A percentile compares a stretch with the other conserved stretches of the same genome.
Evolutionary conservation across 257 asterid species (phyloP).

Genomic region (Jasminum sambac): DNA sequence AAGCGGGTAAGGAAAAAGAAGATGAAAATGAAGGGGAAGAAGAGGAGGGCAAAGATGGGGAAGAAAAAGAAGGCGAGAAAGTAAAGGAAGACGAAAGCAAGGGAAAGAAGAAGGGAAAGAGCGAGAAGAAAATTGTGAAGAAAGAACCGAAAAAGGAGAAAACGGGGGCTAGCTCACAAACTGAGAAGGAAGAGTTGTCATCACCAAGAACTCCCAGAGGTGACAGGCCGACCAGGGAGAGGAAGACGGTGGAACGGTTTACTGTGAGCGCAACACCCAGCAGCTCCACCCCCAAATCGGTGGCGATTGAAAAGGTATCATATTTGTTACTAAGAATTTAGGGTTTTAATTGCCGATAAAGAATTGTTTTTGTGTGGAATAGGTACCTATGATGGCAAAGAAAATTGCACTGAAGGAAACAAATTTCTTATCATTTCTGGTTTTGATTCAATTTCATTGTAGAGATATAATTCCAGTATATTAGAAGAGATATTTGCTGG

Average conservation of each 20-base stretch:
- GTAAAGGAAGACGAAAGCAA: slow-evolving; percentile 25
- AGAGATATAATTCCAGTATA: neutral
- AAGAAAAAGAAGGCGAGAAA: slow-evolving; percentile 16
- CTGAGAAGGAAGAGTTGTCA: slow-evolving; percentile 29
- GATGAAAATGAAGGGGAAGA: slow-evolving; percentile 6
- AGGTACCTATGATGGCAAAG: neutral
- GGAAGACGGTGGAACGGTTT: slow-evolving; percentile 79
- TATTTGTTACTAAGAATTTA: slow-evolving; percentile 1
- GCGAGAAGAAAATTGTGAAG: slow-evolving; percentile 23
- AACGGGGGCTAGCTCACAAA: slow-evolving; percentile 9
- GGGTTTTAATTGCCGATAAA: neutral
- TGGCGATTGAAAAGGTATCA: slow-evolving; percentile 71
- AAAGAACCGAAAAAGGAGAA: slow-evolving; percentile 32
- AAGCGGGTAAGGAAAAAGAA: slow-evolving; percentile 13
- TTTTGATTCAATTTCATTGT: neutral
- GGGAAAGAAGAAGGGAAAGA: slow-evolving; percentile 23
- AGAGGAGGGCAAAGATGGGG: neutral
- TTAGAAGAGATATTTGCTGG: neutral
- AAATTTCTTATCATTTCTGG: neutral
- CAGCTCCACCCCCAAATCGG: slow-evolving; percentile 44
- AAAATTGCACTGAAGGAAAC: neutral
- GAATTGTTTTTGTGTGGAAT: neutral
- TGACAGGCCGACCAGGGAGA: slow-evolving; percentile 83
- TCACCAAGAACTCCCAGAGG: slow-evolving; percentile 49
- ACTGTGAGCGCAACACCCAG: slow-evolving; percentile 43